Evolutionary conservation across 371 early-diverging fungal species (phyloP).

Genomic region (Mortierella sp.): DNA sequence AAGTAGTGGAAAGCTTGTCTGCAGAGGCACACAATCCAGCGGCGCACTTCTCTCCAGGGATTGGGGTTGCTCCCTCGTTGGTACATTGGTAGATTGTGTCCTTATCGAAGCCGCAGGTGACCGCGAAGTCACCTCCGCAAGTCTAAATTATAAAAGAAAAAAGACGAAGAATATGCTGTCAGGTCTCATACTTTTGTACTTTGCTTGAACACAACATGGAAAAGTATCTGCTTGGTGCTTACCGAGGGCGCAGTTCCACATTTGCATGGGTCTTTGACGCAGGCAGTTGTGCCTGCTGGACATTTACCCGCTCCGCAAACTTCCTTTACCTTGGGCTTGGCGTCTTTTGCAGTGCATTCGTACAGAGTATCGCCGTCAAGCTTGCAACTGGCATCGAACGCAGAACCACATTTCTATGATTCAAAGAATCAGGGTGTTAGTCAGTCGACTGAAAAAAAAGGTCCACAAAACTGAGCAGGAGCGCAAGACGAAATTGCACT

Average conservation of each 20-base stretch:
- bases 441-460: not conserved
- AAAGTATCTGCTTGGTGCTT: not conserved
- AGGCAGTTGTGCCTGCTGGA: slow-evolving; percentile 9
- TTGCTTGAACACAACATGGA: too few relatives aligned
- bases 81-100: slow-evolving; percentile 19
- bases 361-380: not conserved
- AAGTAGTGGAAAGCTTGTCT: not conserved
- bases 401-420: slow-evolving; percentile 15
- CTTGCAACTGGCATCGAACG: not conserved
- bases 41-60: not conserved
- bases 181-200: not conserved
- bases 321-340: not conserved
- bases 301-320: slow-evolving; percentile 14
- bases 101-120: not conserved
- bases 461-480: not conserved
- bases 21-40: not conserved
- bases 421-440: not conserved
- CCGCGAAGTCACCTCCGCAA: slow-evolving; percentile 13
- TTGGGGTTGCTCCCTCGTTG: not conserved
- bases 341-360: slow-evolving; percentile 5
- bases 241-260: slow-evolving; percentile 15
- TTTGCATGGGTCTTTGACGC: slow-evolving; percentile 25
- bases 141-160: slow-evolving; percentile 4
- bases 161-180: not conserved
- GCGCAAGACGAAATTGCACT: not conserved